Evolutionary conservation across 495 filamentous ascomycete species (phyloP), one percentile per base, ranked within the genome.

Genomic region (Neurospora sp.): DNA sequence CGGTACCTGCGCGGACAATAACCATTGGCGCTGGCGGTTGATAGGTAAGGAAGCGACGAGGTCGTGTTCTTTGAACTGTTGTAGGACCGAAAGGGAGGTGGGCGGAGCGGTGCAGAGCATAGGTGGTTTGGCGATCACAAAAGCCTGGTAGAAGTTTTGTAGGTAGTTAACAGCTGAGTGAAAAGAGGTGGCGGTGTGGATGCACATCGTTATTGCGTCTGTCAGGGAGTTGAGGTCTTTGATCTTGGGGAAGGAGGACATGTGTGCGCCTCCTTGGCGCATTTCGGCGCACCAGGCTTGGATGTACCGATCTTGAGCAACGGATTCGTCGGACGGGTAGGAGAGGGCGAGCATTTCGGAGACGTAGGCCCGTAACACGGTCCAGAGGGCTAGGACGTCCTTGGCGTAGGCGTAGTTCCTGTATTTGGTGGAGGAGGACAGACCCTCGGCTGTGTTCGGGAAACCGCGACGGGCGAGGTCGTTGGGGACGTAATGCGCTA

Each of bases 201-300:
- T 86, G 78, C 83, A 86, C 85, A 86, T 86, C 31, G 85, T 86
- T 5, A 96, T 93, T 9, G 89, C 89, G 77, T 96, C 92, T n/a
- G 91, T 90, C 2, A 97, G 89, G 73, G 92, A 91, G 69, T 92
- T 90, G 10, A 93, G 90, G 37, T 97, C 84, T 75, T 94, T 95
- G 77, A 95, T 86, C 8, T 86, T 86, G 35, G 90, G 89, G 69
- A 98, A 86, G 31, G 74, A 76, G 5, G 75, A 73, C 71, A 86
- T 76, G 65, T 74, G 72, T 8, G 72, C 84, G 6, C 71, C 72
- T 10, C 72, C 74, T 45, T 76, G 76, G 14, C 53, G 53, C 69
- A 85, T 73, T 72, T 86, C 85, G 0, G 71, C 47, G 31, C 70
- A 80, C 85, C 84, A 86, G 47, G 70, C 61, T 38, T 79, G 72